Base-by-base conservation (phyloP, 2,329 filamentous ascomycete species). In the Aspergillus oerlinghausenensis region DNA sequence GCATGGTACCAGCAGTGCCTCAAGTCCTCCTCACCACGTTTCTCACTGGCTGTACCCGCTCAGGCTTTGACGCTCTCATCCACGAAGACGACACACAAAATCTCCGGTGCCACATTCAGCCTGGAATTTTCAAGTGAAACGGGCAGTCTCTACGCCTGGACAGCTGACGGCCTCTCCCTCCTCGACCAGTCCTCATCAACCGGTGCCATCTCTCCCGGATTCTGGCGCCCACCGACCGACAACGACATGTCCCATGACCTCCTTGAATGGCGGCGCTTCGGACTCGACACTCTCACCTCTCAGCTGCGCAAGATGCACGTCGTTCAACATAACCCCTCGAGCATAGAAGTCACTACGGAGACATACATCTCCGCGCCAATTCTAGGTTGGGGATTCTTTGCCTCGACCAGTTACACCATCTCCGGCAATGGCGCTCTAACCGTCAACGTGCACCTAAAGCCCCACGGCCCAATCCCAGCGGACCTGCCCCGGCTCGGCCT, bases 221-320 rank as follows among this genome's bases (percentile, higher is more conserved):
- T 70, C 55, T 71, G 69, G 69, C 69, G 69, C 23, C 63, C 68
- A 8, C 67, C 68, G 23, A 71, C 68, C 7, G 66, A 70, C 56
- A 71, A 71, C 55, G 69, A 71, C 45, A 55, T 63, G 17, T 60
- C 67, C 6, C 65, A 59, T 23, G 65, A 68, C 26, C 61, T 64
- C 1, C 52, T 54, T 7, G 59, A 68, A 54, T 68, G 69, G 63
- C 65, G 64, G 8, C 61, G 62, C 19, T 69, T 63, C 43, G 65
- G 67, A n/a, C 29, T 60, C 19, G 55, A 60, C 40, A 51, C 51
- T 1, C 50, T 60, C 3, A 56, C 55, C 23, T 52, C 49, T 3
- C 45, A 52, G 8, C 55, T 60, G 0, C 57, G 57, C 3, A 26
- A 23, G 3, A 54, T 66, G 23, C 10, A 49, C 3, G 9, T 65